phyloP scores from a whole-genome alignment of 2,329 filamentous ascomycete genomes.

The Ascochyta fabae region DNA sequence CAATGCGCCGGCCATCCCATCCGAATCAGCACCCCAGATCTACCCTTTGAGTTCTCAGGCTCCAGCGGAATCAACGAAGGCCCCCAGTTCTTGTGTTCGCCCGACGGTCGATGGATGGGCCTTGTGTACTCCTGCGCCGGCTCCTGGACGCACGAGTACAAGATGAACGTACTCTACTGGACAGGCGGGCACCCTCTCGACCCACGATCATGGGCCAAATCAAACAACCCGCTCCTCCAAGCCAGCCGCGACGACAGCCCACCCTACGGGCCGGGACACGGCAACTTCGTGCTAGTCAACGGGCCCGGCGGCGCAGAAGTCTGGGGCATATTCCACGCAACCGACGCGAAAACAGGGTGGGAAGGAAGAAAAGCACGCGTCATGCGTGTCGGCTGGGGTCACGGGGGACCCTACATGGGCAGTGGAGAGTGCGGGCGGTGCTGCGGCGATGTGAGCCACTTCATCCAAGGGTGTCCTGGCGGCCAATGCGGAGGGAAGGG shows the following conservation, averaged over 20 bases:
- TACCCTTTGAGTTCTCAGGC: conserved; percentile 51
- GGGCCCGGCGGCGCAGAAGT: conserved; percentile 47
- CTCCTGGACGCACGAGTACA: conserved; percentile 57
- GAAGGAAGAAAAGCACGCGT: conserved; percentile 53
- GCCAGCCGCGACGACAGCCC: conserved; percentile 42
- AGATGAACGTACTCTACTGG: conserved; percentile 55
- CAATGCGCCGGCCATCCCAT: conserved; percentile 45
- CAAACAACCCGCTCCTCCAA: conserved; percentile 48
- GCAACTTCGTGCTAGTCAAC: conserved; percentile 51
- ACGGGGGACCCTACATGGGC: conserved; percentile 53
- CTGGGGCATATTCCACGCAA: conserved; percentile 55
- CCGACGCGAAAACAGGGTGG: conserved; percentile 55
- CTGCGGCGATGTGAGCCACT: conserved; percentile 42
- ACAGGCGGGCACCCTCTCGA: conserved; percentile 51
- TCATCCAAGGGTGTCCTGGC: conserved; percentile 39
- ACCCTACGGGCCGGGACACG: conserved; percentile 56
- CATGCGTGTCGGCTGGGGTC: conserved; percentile 51
- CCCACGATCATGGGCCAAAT: conserved; percentile 49
- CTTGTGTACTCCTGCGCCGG: conserved; percentile 57
- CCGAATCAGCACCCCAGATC: conserved; percentile 50
- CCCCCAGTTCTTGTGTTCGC: conserved; percentile 48
- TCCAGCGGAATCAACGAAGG: conserved; percentile 55
- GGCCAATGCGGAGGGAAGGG: conserved; percentile 35
- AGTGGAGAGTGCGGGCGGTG: conserved; percentile 46
- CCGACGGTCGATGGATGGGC: conserved; percentile 50